These are phyloP conservation scores for Cicer chorassanicum DNA, from an alignment of 306 rosid species.

Conservation along the genomic window DNA sequence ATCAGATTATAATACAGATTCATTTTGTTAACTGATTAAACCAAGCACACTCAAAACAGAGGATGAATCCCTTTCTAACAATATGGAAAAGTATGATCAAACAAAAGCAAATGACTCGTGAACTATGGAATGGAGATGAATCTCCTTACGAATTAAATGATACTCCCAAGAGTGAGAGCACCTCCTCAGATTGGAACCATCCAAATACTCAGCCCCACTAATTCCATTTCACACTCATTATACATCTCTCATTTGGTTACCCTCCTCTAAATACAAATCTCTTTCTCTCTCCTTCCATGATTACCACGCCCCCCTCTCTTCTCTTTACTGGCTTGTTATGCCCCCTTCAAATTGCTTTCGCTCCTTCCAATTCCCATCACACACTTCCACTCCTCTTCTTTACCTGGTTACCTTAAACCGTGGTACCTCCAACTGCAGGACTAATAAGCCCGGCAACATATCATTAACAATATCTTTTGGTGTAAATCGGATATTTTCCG, in stretches of 20 bases:
- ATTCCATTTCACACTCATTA: not conserved
- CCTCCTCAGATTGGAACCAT: not conserved
- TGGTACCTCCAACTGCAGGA: conserved; percentile 3
- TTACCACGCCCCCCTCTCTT: not conserved
- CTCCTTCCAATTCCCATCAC: not conserved
- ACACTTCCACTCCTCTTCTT: not conserved
- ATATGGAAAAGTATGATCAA: conserved; percentile 1
- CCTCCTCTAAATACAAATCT: not conserved
- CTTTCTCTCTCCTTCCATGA: not conserved
- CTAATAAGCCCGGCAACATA: not conserved
- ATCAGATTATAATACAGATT: conserved; percentile 13
- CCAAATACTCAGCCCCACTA: not conserved
- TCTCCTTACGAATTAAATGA: not conserved
- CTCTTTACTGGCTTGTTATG: not conserved
- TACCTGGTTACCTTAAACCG: not conserved
- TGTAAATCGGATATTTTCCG: too few species aligned
- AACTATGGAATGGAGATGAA: not conserved
- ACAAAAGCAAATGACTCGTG: not conserved
- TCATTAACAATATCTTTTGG: not conserved
- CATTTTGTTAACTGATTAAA: not conserved
- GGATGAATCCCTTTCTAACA: not conserved
- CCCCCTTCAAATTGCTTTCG: not conserved
- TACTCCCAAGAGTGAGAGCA: not conserved
- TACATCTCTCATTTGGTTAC: conserved; percentile 6
- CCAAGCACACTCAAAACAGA: not conserved